Conservation (phyloP, 441 rosid species). For the Manihot esculenta region DNA sequence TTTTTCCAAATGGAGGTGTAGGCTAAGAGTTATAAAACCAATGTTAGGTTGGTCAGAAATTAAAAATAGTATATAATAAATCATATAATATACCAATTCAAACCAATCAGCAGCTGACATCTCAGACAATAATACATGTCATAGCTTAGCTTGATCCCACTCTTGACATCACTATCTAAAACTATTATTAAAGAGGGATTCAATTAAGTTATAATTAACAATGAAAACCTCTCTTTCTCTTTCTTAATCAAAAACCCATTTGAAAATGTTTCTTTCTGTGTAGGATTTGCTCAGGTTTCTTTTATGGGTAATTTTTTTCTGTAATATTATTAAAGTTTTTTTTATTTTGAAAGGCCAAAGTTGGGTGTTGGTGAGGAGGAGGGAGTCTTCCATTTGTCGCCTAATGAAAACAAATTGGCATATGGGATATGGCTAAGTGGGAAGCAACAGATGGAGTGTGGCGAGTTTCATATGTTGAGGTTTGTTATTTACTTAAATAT, state of each 20-base stretch:
- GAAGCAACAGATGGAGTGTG: constrained; percentile 22
- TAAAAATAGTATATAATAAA: too few relatives aligned
- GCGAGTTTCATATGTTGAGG: constrained; percentile 10
- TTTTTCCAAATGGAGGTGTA: too few relatives aligned
- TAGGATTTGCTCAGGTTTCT: constrained; percentile 13
- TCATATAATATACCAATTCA: too few relatives aligned
- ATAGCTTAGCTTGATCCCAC: constrained; percentile 25
- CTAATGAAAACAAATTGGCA: constrained; percentile 29
- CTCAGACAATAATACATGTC: too few relatives aligned
- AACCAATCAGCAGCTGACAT: too few relatives aligned
- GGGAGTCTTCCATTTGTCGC: constrained; percentile 32
- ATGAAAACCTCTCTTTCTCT: not conserved
- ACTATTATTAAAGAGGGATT: constrained; percentile 22
- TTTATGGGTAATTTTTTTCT: too few relatives aligned
- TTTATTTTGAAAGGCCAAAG: not conserved
- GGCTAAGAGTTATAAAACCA: too few relatives aligned
- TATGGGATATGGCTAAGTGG: constrained; percentile 21
- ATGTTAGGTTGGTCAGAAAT: too few relatives aligned
- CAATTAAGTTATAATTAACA: constrained; percentile 31
- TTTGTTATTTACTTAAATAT: not conserved
- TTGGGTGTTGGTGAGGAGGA: constrained; percentile 31
- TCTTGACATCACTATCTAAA: constrained; percentile 21
- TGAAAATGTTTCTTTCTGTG: constrained; percentile 21
- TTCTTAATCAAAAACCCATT: constrained; percentile 26
- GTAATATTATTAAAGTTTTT: too few relatives aligned